A percentile compares a stretch with the other conserved stretches of the same genome.
Evolutionary conservation across 2,329 filamentous ascomycete species (phyloP).

Genomic region (Fusarium devonianum): DNA sequence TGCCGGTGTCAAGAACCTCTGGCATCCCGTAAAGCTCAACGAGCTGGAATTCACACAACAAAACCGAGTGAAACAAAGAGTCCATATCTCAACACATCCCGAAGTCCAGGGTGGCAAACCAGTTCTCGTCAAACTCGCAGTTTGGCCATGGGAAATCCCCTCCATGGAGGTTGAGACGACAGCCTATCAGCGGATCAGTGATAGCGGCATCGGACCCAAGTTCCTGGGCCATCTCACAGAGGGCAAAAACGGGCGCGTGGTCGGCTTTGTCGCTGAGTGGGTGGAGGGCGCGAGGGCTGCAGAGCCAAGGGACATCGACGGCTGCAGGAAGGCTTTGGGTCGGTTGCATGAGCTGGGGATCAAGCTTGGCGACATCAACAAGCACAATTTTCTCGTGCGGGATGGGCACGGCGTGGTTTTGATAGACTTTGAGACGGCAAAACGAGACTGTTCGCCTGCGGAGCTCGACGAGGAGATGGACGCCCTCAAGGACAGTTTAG

Average conservation of each 20-base stretch:
- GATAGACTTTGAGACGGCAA: constrained; percentile 39
- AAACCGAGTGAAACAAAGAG: constrained; percentile 35
- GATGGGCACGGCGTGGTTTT: constrained; percentile 32
- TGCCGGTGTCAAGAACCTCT: constrained; percentile 27
- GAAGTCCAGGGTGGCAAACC: constrained; percentile 32
- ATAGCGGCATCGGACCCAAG: constrained; percentile 34
- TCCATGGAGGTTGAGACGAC: constrained; percentile 38
- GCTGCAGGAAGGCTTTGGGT: constrained; percentile 35
- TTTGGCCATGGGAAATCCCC: constrained; percentile 40
- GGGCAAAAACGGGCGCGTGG: constrained; percentile 38
- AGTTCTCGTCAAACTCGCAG: constrained; percentile 40
- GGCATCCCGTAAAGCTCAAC: constrained; percentile 37
- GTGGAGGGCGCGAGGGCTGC: constrained; percentile 34
- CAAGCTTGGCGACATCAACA: constrained; percentile 43
- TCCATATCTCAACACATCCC: constrained; percentile 38
- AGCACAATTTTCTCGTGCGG: constrained; percentile 42
- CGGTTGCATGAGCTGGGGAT: constrained; percentile 40
- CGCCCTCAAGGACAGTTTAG: constrained; percentile 19
- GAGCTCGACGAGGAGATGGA: constrained; percentile 40
- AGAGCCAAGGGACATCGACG: constrained; percentile 30
- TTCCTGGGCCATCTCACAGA: constrained; percentile 44
- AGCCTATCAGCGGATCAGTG: constrained; percentile 40
- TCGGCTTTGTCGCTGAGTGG: constrained; percentile 40
- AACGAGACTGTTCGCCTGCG: constrained; percentile 22
- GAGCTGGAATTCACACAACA: constrained; percentile 37